Percentiles rank a stretch among this genome's conserved stretches.
phyloP scores from a whole-genome alignment of 805 yeast genomes.

The Sungouiella blattae region DNA sequence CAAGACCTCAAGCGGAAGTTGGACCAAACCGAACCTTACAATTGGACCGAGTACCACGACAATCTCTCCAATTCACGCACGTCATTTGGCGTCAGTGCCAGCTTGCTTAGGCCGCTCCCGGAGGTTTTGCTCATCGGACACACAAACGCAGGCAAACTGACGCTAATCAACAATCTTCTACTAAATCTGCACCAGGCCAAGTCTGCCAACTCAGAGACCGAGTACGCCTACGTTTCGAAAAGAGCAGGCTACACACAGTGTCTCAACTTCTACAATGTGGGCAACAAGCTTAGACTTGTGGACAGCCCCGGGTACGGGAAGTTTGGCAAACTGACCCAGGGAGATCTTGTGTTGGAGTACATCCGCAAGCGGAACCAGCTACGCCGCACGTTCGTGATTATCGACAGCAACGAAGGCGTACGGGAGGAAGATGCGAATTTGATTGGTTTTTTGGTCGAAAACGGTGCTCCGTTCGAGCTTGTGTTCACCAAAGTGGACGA shows the following conservation, averaged over 20 bases:
- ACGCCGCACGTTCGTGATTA: slow-evolving; percentile 55
- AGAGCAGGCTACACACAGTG: slow-evolving; percentile 60
- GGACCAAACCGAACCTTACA: slow-evolving; percentile 21
- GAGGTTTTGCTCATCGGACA: slow-evolving; percentile 77
- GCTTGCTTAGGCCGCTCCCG: slow-evolving; percentile 43
- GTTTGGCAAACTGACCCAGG: slow-evolving; percentile 64
- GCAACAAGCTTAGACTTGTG: slow-evolving; percentile 59
- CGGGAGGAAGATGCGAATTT: slow-evolving; percentile 53
- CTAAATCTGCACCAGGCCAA: slow-evolving; percentile 31
- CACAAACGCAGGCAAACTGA: slow-evolving; percentile 85
- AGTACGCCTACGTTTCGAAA: slow-evolving; percentile 52
- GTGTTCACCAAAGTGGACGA: slow-evolving; percentile 76
- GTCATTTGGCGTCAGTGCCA: slow-evolving; percentile 34
- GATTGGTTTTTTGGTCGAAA: slow-evolving; percentile 44
- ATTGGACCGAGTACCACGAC: slow-evolving; percentile 20
- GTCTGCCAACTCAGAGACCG: slow-evolving; percentile 20
- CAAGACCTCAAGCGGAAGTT: slow-evolving; percentile 14
- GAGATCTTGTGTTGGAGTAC: slow-evolving; percentile 63
- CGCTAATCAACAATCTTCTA: slow-evolving; percentile 62
- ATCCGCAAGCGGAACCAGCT: slow-evolving; percentile 52
- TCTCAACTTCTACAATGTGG: slow-evolving; percentile 68
- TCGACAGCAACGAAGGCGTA: slow-evolving; percentile 61
- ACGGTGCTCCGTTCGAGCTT: slow-evolving; percentile 69
- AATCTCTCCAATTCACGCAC: slow-evolving; percentile 16
- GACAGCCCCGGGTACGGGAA: slow-evolving; percentile 93